Evolutionary conservation across 768 basidiomycete species (phyloP), one percentile per base, ranked within the genome.

Genomic region (Butyriboletus loyo): DNA sequence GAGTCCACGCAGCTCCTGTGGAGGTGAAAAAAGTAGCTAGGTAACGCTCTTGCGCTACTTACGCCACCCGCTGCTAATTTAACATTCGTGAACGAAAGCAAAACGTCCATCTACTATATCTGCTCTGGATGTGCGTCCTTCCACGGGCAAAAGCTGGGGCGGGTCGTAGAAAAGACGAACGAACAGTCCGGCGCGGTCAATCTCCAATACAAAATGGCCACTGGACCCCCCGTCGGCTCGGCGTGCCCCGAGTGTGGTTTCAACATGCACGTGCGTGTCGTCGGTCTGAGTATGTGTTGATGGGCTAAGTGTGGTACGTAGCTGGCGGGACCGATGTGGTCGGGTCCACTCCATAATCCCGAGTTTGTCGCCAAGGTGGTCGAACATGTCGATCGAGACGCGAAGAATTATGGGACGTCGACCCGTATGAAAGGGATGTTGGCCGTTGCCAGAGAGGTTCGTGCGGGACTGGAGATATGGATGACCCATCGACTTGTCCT

Each of bases 261-360:
- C 5, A 70, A 73, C 15, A 70, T 92, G 57, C 90, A 95, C 70
- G 91, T 94, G 64, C 17, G 63, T 65, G 13, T 46, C 47, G 81
- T n/a, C 19, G 22, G 7, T 41, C 3, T 38, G 14, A n/a, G 21
- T 8, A 27, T 31, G 17, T 21, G 27, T 21, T 24, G 38, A 52
- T 13, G 37, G 19, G 14, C 6, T 41, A 15, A 27, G 14, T 28
- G 38, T 31, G 43, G 36, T 14, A 27, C 44, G 37, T 55, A 96
- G 92, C 66, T 94, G 32, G 92, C 89, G 19, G 97, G 97, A 2
- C 97, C 97, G 0, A 95, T 99, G 90, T 98, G 97, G 97, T 85
- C 88, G 6, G 94, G 87, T 1, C 82, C 87, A 1, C 71, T 99
- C 22, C 97, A 99, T 63, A 80, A 93, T 64, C 59, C 73, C 2